phyloP scores from a whole-genome alignment of 1,139 yeast species.

The Geotrichum klebahnii region DNA sequence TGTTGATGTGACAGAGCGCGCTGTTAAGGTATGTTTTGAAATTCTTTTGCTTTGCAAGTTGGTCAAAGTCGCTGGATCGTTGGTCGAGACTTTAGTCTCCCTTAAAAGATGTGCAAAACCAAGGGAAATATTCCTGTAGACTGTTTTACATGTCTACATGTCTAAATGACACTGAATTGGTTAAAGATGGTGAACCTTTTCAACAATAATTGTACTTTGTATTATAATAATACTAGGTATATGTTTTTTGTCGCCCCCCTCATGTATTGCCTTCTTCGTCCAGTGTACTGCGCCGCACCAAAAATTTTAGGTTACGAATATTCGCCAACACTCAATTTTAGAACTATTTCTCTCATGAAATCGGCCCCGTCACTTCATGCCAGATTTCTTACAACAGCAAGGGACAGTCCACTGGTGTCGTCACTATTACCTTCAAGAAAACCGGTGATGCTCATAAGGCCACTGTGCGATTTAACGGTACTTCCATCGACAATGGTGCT shows the following conservation, averaged over 20 bases:
- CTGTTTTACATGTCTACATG: too few relatives aligned
- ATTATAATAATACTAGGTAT: too few relatives aligned
- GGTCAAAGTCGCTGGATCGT: conserved; percentile 18
- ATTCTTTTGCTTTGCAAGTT: not conserved
- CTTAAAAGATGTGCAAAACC: conserved; percentile 1
- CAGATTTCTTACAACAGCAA: conserved; percentile 75
- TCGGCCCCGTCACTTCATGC: conserved; percentile 78
- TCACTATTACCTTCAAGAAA: conserved; percentile 72
- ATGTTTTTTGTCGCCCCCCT: not conserved
- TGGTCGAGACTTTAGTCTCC: conserved; percentile 20
- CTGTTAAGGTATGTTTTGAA: conserved; percentile 37
- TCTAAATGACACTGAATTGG: not conserved
- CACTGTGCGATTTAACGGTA: conserved; percentile 81
- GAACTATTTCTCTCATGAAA: conserved; percentile 86
- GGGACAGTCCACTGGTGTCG: conserved; percentile 90
- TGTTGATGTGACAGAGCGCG: conserved; percentile 36
- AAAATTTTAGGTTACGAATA: conserved; percentile 2
- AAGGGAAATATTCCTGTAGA: too few relatives aligned
- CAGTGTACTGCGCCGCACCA: conserved; percentile 4
- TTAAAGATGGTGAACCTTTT: not conserved
- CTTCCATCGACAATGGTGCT: conserved; percentile 87
- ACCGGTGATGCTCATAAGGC: conserved; percentile 70
- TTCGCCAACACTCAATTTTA: conserved; percentile 34
- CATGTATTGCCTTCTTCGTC: conserved; percentile 4
- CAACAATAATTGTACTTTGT: not conserved